Conservation (phyloP, 495 filamentous ascomycete genomes). For the Neurospora hispaniola region DNA sequence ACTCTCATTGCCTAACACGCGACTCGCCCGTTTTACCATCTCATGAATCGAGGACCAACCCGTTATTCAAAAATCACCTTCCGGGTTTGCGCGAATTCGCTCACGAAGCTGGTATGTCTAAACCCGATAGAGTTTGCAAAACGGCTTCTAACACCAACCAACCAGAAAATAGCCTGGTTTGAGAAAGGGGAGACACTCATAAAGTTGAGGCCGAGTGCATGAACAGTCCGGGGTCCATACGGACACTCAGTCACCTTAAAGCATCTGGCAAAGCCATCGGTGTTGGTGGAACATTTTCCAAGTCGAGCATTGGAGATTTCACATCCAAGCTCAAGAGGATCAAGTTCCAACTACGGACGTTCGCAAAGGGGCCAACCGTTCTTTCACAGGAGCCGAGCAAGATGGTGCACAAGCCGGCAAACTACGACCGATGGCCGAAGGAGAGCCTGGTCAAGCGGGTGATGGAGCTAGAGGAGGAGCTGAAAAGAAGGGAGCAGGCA, state of each 20-base stretch:
- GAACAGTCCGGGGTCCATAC: neutral
- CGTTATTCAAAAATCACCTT: neutral
- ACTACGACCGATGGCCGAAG: conserved; percentile 49
- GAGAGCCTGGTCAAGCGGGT: conserved; percentile 56
- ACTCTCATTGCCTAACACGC: neutral
- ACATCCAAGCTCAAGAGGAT: neutral
- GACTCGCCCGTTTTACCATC: neutral
- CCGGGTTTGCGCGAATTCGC: neutral
- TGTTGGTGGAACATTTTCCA: neutral
- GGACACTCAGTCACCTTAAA: neutral
- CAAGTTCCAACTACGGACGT: neutral
- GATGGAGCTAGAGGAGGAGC: conserved; percentile 49
- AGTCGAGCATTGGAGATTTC: neutral
- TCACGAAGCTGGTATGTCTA: neutral
- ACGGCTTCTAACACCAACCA: neutral
- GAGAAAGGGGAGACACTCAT: neutral
- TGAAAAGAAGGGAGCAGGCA: conserved; percentile 16
- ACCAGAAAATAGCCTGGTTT: neutral
- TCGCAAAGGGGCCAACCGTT: neutral
- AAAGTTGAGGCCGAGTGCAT: neutral
- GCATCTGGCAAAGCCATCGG: neutral
- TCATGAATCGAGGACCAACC: neutral
- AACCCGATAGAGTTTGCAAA: neutral
- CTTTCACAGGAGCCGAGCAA: conserved; percentile 8
- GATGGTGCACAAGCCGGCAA: conserved; percentile 14